Percentiles rank a stretch among this genome's conserved stretches.
Conservation (phyloP, 2,329 filamentous ascomycete species). For the Phialocephala subalpina region DNA sequence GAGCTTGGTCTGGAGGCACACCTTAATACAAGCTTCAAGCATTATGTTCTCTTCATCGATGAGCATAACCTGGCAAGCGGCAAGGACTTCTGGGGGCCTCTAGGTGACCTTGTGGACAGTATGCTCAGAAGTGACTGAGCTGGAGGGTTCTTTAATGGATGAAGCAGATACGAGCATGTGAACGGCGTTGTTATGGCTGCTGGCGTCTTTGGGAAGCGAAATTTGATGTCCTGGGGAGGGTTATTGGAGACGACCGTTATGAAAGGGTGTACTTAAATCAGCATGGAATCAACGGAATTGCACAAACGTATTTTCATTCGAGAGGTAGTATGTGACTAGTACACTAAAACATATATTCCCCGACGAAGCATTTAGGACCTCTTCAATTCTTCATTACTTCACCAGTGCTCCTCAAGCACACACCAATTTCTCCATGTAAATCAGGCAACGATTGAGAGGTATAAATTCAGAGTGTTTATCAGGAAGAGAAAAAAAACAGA, state of each 20-base stretch:
- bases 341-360: not conserved
- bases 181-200: constrained; percentile 38
- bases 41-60: constrained; percentile 98
- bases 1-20: constrained; percentile 96
- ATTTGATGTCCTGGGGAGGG: not conserved
- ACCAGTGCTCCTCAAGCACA: too few relatives aligned
- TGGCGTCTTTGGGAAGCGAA: constrained; percentile 28
- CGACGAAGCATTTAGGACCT: too few relatives aligned
- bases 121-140: constrained; percentile 86
- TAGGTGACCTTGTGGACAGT: constrained; percentile 95
- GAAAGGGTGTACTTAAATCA: not conserved
- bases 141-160: constrained; percentile 31
- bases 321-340: not conserved
- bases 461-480: too few relatives aligned
- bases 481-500: too few relatives aligned
- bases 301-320: not conserved
- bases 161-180: constrained; percentile 29
- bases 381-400: too few relatives aligned
- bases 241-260: constrained; percentile 8
- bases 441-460: too few relatives aligned
- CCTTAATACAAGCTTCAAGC: constrained; percentile 99
- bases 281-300: not conserved
- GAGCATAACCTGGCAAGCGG: constrained; percentile 93
- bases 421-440: too few relatives aligned
- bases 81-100: constrained; percentile 95